phyloP scores from a whole-genome alignment of 177 flowering plant species.

The Vitis hybrid region DNA sequence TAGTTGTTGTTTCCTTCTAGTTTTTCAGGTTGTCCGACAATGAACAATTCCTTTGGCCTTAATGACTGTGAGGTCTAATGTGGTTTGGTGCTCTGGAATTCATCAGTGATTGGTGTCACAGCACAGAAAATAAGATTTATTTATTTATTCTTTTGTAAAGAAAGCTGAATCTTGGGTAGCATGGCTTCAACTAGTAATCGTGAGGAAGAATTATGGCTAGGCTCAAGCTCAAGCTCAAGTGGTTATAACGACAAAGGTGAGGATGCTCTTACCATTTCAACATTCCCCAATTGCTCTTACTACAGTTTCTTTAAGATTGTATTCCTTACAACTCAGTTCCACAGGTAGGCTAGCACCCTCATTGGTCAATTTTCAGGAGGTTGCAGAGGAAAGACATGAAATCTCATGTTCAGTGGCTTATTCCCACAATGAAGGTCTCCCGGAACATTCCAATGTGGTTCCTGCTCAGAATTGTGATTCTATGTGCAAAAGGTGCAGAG shows the following conservation, averaged over 20 bases:
- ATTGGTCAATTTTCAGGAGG: slow-evolving; percentile 37
- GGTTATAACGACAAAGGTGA: slow-evolving; percentile 18
- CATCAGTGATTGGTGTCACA: too few relatives aligned
- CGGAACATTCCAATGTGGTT: slow-evolving; percentile 25
- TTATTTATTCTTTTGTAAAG: neutral
- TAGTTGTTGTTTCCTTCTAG: too few relatives aligned
- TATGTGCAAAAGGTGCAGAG: too few relatives aligned
- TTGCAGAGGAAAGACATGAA: slow-evolving; percentile 44
- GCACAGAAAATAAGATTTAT: too few relatives aligned
- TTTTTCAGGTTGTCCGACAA: too few relatives aligned
- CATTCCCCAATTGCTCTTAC: slow-evolving; percentile 28
- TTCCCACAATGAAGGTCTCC: slow-evolving; percentile 25
- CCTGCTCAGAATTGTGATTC: neutral
- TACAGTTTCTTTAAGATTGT: slow-evolving; percentile 6
- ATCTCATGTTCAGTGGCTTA: slow-evolving; percentile 51
- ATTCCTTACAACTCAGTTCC: slow-evolving; percentile 27
- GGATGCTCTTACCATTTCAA: slow-evolving; percentile 27
- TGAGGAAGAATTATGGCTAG: slow-evolving; percentile 16
- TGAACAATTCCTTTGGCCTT: too few relatives aligned
- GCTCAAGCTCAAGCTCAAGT: slow-evolving; percentile 7
- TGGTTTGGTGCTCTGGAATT: too few relatives aligned
- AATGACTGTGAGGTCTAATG: too few relatives aligned
- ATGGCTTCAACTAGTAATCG: slow-evolving; percentile 38
- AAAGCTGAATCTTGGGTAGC: neutral
- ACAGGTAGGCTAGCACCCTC: slow-evolving; percentile 33